These are phyloP conservation scores for Suillus weaverae DNA, from an alignment of 768 basidiomycete species.

Conservation along the genomic window DNA sequence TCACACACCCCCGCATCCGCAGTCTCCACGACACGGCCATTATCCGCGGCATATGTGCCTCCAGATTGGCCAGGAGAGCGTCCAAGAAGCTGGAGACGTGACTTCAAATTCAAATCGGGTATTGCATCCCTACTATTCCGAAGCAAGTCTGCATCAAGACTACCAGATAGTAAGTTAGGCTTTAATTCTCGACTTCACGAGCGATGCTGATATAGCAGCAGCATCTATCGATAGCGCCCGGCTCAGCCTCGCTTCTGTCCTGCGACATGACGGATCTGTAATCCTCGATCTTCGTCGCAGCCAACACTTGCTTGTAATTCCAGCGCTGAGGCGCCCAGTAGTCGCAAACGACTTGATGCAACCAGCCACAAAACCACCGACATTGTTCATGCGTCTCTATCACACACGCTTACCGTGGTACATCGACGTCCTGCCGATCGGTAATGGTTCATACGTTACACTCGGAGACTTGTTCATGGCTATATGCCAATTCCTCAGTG, in stretches of 20 bases:
- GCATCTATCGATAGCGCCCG: slow-evolving; percentile 27
- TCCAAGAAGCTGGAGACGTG: slow-evolving; percentile 30
- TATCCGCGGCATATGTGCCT: slow-evolving; percentile 9
- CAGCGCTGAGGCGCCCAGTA: slow-evolving; percentile 41
- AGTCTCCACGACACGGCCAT: neutral
- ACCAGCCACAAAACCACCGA: slow-evolving; percentile 52
- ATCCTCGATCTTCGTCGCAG: slow-evolving; percentile 51
- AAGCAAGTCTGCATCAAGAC: slow-evolving; percentile 14
- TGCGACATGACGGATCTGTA: slow-evolving; percentile 31
- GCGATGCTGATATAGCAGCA: slow-evolving; percentile 8
- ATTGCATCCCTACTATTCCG: slow-evolving; percentile 33
- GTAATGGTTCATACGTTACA: slow-evolving; percentile 54
- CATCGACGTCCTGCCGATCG: slow-evolving; percentile 50
- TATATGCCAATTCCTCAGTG: slow-evolving; percentile 43
- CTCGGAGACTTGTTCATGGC: slow-evolving; percentile 54
- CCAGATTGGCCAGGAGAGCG: slow-evolving; percentile 20
- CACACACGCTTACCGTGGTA: slow-evolving; percentile 66
- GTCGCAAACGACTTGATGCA: slow-evolving; percentile 54
- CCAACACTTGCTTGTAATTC: slow-evolving; percentile 43
- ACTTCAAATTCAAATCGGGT: slow-evolving; percentile 33
- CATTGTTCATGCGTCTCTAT: slow-evolving; percentile 52
- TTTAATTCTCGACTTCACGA: neutral
- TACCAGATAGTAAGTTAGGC: slow-evolving; percentile 20
- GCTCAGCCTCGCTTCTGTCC: slow-evolving; percentile 23
- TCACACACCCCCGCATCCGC: slow-evolving; percentile 22